phyloP scores from a whole-genome alignment of 495 filamentous ascomycete genomes.

The Aspergillus ellipticus region DNA sequence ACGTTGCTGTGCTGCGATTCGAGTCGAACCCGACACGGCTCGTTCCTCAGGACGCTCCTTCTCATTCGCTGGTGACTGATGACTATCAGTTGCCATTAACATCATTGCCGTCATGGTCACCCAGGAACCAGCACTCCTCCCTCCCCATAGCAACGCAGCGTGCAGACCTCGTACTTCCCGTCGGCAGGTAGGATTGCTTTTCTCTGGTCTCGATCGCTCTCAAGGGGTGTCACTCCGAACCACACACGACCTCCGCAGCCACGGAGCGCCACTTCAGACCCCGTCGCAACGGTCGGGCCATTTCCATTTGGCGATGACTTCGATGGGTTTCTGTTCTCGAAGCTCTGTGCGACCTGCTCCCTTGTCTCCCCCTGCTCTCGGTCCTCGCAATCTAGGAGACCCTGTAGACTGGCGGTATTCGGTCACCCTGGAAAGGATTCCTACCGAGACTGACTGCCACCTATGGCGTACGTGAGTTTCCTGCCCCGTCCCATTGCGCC shows the following conservation, averaged over 20 bases:
- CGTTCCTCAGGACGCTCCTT: conserved; percentile 10
- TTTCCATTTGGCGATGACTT: not conserved
- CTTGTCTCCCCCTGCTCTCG: not conserved
- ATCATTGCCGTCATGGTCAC: conserved; percentile 1
- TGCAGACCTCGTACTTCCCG: conserved; percentile 2
- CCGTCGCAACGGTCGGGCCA: conserved; percentile 3
- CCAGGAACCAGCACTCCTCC: conserved; percentile 3
- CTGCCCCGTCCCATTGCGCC: not conserved
- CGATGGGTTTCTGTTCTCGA: not conserved
- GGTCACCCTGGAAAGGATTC: not conserved
- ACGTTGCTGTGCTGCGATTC: not conserved
- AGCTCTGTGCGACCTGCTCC: not conserved
- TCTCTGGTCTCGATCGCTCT: not conserved
- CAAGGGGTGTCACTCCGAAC: conserved; percentile 1
- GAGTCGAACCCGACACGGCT: conserved; percentile 8
- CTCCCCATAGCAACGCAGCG: not conserved
- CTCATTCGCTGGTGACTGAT: not conserved
- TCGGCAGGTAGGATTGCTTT: not conserved
- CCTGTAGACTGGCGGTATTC: not conserved
- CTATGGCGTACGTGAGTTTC: conserved; percentile 2
- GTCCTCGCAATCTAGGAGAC: not conserved
- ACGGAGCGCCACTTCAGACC: conserved; percentile 4
- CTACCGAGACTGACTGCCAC: not conserved
- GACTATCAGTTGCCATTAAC: conserved; percentile 7
- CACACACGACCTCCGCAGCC: conserved; percentile 1